Evolutionary conservation across 306 rosid species (phyloP).

Genomic region (Vachellia collinsii): DNA sequence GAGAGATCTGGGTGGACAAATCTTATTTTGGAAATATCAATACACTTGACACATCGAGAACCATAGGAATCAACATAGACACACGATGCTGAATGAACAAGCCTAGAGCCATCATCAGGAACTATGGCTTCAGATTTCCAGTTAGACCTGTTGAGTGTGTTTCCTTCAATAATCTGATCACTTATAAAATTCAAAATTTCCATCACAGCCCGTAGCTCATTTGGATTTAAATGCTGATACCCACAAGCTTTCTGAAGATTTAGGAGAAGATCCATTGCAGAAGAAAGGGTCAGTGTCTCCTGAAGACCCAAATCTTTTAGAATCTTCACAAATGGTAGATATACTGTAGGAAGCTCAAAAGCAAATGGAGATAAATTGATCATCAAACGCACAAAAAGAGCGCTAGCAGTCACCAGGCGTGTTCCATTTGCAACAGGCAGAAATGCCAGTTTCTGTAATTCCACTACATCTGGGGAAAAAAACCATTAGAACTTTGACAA

Average conservation of each 20-base stretch:
- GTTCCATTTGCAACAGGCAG: conserved; percentile 96
- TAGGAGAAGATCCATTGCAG: conserved; percentile 81
- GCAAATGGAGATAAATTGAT: conserved; percentile 95
- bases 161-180: conserved; percentile 61
- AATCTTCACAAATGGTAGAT: conserved; percentile 84
- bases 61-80: conserved; percentile 87
- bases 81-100: conserved; percentile 84
- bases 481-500: conserved; percentile 19
- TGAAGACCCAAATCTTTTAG: conserved; percentile 93
- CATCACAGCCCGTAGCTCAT: conserved; percentile 95
- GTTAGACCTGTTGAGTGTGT: conserved; percentile 43
- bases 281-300: conserved; percentile 71
- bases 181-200: conserved; percentile 84
- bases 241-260: conserved; percentile 89
- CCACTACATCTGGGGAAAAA: conserved; percentile 59
- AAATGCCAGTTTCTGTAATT: conserved; percentile 74
- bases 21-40: conserved; percentile 82
- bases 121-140: conserved; percentile 79
- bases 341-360: conserved; percentile 84
- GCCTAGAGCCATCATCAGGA: conserved; percentile 96
- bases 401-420: conserved; percentile 79
- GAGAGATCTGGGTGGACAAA: conserved; percentile 91
- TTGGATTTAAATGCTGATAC: conserved; percentile 91
- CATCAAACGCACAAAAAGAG: conserved; percentile 79
- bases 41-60: conserved; percentile 78